Percentiles rank a stretch among this genome's conserved stretches.
These are phyloP conservation scores for Chrysochromulina tobinii DNA, from an alignment of 78 protist species.

Conservation along the genomic window DNA sequence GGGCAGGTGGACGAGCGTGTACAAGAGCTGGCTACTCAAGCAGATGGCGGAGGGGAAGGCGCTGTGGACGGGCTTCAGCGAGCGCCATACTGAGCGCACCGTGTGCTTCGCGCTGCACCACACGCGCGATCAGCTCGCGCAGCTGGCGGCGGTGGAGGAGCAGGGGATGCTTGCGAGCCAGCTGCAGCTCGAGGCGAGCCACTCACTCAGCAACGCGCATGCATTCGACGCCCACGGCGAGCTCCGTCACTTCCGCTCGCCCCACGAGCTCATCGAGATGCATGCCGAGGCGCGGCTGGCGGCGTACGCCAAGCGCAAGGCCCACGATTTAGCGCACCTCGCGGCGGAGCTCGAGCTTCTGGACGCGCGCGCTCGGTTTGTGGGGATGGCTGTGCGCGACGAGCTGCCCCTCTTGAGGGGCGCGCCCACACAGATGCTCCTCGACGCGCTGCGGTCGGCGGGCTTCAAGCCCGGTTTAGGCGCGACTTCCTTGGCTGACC, in stretches of 20 bases:
- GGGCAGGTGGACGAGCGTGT: slow-evolving; percentile 32
- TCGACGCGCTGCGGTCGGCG: background rate
- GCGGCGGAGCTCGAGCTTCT: background rate
- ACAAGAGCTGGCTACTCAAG: slow-evolving; percentile 67
- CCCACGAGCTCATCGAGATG: background rate
- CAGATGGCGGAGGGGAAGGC: background rate
- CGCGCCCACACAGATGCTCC: background rate
- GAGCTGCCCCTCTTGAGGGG: background rate
- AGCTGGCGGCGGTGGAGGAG: background rate
- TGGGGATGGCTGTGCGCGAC: background rate
- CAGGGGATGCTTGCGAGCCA: background rate
- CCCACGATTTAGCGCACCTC: background rate
- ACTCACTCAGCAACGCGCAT: background rate
- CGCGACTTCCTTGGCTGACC: too few relatives aligned
- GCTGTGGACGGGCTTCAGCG: background rate
- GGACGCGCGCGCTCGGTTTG: background rate
- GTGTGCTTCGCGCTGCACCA: slow-evolving; percentile 43
- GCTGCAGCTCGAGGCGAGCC: too few relatives aligned
- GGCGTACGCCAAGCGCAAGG: background rate
- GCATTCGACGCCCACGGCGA: background rate
- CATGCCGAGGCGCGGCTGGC: background rate
- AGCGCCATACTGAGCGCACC: slow-evolving; percentile 76
- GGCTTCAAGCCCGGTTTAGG: too few relatives aligned
- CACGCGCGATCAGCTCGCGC: background rate
- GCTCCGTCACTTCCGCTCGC: background rate